Evolutionary conservation across 345 rosid genomes (phyloP).

Genomic region (Moricandia arvensis): DNA sequence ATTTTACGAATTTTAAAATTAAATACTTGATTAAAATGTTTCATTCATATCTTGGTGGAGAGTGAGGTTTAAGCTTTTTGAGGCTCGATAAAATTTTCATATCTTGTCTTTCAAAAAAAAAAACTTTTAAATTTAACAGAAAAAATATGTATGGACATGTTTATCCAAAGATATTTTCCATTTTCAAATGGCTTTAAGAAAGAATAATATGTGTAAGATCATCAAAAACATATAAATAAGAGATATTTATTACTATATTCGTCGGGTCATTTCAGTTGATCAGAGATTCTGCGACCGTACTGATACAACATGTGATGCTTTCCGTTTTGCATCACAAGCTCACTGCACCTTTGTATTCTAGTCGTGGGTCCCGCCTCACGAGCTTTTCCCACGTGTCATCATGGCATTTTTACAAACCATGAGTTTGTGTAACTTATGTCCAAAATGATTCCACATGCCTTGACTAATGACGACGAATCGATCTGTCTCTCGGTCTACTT

Average conservation of each 20-base stretch:
- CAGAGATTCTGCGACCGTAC: slow-evolving; percentile 13
- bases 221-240: neutral
- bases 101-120: neutral
- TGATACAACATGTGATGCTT: slow-evolving; percentile 25
- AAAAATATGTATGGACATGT: neutral
- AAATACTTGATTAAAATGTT: neutral
- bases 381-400: slow-evolving; percentile 49
- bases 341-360: neutral
- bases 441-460: slow-evolving; percentile 22
- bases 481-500: neutral
- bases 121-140: neutral
- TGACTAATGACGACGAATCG: neutral
- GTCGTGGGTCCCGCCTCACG: slow-evolving; percentile 43
- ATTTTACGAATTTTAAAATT: neutral
- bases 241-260: neutral
- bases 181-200: neutral
- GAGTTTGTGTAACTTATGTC: slow-evolving; percentile 15
- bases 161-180: neutral
- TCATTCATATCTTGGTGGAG: neutral
- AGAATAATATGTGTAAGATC: neutral
- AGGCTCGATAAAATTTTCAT: neutral
- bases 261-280: slow-evolving; percentile 5
- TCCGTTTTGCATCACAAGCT: slow-evolving; percentile 43
- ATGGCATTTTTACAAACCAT: neutral
- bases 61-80: neutral